Evolutionary conservation across 1,284 basidiomycete genomes (phyloP).

Genomic region (Microbotryum intermedium): DNA sequence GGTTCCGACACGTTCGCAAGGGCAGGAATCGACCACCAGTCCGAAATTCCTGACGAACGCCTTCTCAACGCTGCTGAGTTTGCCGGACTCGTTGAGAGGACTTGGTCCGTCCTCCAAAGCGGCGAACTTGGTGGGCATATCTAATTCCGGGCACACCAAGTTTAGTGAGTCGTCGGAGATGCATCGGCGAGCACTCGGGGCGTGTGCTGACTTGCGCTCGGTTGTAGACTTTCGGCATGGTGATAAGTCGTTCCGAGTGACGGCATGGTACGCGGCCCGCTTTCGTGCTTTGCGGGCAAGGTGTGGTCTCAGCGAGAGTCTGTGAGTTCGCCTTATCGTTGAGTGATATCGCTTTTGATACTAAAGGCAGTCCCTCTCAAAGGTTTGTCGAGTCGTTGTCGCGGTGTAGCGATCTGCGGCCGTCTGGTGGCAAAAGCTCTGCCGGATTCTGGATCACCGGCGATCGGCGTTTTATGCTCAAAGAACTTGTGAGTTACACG

Average conservation of each 20-base stretch:
- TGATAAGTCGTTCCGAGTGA: slow-evolving; percentile 6
- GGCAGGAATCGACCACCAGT: too few relatives aligned
- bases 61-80: too few relatives aligned
- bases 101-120: too few relatives aligned
- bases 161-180: slow-evolving; percentile 2
- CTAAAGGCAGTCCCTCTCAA: neutral
- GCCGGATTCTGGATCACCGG: slow-evolving; percentile 16
- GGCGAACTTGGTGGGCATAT: neutral
- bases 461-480: slow-evolving; percentile 22
- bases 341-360: too few relatives aligned
- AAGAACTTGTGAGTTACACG: slow-evolving; percentile 12
- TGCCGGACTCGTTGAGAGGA: too few relatives aligned
- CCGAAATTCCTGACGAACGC: too few relatives aligned
- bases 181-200: too few relatives aligned
- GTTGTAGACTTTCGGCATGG: slow-evolving; percentile 10
- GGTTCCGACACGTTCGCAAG: too few relatives aligned
- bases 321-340: slow-evolving; percentile 1
- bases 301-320: slow-evolving; percentile 16
- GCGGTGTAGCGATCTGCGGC: slow-evolving; percentile 16
- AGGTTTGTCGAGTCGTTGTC: slow-evolving; percentile 24
- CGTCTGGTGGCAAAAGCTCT: slow-evolving; percentile 15
- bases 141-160: slow-evolving; percentile 15
- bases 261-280: slow-evolving; percentile 8
- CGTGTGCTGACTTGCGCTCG: neutral
- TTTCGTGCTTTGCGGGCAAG: slow-evolving; percentile 10